A percentile compares a stretch with the other conserved stretches of the same genome.
Conservation (phyloP, 768 basidiomycete species). For the Rhizopogon salebrosus region DNA sequence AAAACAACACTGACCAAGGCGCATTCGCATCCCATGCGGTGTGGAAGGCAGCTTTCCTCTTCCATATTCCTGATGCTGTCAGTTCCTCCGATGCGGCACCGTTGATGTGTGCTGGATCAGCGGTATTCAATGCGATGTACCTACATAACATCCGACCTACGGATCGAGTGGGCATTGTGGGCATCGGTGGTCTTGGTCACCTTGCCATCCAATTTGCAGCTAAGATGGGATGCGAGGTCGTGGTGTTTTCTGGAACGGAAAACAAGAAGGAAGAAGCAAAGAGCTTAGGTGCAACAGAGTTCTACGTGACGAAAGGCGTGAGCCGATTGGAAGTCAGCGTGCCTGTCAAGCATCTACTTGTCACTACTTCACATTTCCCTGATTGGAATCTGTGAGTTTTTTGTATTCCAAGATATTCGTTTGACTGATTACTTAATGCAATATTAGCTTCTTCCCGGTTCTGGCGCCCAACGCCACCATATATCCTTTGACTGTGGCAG, state of each 20-base stretch:
- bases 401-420: neutral
- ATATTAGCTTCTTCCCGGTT: conserved; percentile 19
- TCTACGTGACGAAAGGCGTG: conserved; percentile 25
- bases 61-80: conserved; percentile 28
- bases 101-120: conserved; percentile 33
- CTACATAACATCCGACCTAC: conserved; percentile 20
- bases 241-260: conserved; percentile 30
- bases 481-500: conserved; percentile 22
- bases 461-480: conserved; percentile 19
- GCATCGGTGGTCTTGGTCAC: conserved; percentile 33
- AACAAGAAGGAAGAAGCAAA: conserved; percentile 28
- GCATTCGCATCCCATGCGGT: conserved; percentile 31
- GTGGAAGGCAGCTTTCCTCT: conserved; percentile 30
- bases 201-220: conserved; percentile 34
- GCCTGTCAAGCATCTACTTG: conserved; percentile 25
- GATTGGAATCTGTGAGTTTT: conserved; percentile 27
- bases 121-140: conserved; percentile 26
- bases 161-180: conserved; percentile 30
- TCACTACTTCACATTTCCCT: conserved; percentile 25
- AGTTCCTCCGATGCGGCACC: conserved; percentile 27
- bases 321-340: conserved; percentile 21
- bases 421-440: neutral
- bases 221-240: conserved; percentile 35
- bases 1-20: conserved; percentile 25
- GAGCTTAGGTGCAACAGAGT: conserved; percentile 30